These are phyloP conservation scores for Trichoderma koningii DNA, from an alignment of 2,329 filamentous ascomycete species.

Conservation along the genomic window DNA sequence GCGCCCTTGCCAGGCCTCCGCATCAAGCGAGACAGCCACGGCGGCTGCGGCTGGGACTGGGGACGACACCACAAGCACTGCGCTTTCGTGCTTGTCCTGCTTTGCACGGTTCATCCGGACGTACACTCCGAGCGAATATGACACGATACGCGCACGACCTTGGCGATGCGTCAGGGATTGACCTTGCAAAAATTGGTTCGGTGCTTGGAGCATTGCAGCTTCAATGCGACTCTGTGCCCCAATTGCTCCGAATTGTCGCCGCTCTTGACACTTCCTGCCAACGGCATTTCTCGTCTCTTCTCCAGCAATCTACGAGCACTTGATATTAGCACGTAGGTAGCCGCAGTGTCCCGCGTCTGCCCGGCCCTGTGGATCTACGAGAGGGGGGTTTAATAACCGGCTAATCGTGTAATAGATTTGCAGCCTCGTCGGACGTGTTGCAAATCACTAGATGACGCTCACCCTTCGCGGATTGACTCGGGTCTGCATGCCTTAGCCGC, in stretches of 20 bases:
- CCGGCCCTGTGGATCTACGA: slow-evolving; percentile 10
- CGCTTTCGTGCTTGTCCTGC: too few species aligned
- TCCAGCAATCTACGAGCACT: too few species aligned
- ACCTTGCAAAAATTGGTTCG: too few species aligned
- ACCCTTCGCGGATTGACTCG: not conserved
- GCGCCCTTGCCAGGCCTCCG: slow-evolving; percentile 7
- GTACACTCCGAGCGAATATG: not conserved
- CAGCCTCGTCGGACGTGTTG: slow-evolving; percentile 14
- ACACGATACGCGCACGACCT: not conserved
- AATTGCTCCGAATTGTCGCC: slow-evolving; percentile 18
- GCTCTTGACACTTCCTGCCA: not conserved
- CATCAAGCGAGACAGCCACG: slow-evolving; percentile 4
- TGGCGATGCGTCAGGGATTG: not conserved
- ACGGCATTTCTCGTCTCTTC: not conserved
- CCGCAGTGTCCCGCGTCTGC: slow-evolving; percentile 19
- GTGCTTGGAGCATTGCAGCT: too few species aligned
- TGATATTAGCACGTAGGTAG: not conserved
- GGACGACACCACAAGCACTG: not conserved
- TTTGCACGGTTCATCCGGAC: too few species aligned
- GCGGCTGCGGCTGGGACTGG: not conserved
- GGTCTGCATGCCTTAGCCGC: slow-evolving; percentile 6
- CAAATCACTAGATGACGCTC: slow-evolving; percentile 15
- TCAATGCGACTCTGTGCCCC: not conserved
- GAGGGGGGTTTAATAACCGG: not conserved
- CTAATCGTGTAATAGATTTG: not conserved